phyloP scores from a whole-genome alignment of 2,329 filamentous ascomycete genomes.

The Ceratocystis colombiana region DNA sequence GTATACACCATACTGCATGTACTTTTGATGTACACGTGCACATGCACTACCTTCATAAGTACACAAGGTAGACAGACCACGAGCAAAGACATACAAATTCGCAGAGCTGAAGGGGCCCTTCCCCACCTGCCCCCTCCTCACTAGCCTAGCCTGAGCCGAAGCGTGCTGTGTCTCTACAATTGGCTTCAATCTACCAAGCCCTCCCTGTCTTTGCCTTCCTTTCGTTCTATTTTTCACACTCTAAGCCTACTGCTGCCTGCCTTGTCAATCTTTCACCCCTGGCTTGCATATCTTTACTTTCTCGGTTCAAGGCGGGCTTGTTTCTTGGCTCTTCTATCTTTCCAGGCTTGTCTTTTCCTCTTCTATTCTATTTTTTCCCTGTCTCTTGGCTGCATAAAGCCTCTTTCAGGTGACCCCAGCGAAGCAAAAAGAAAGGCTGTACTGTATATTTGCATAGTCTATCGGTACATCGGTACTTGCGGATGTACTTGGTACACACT shows the following conservation, averaged over 20 bases:
- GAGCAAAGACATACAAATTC: background rate
- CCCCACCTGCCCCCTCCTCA: background rate
- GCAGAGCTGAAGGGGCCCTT: background rate
- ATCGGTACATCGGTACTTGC: background rate
- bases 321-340: constrained; percentile 3
- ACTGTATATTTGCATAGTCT: background rate
- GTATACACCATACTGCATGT: background rate
- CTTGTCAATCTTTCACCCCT: constrained; percentile 20
- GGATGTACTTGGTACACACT: background rate
- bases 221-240: constrained; percentile 28
- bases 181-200: background rate
- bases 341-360: background rate
- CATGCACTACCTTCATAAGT: background rate
- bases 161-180: constrained; percentile 3
- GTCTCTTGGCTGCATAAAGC: constrained; percentile 3
- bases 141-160: constrained; percentile 1
- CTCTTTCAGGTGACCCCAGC: constrained; percentile 11
- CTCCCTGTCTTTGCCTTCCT: constrained; percentile 5
- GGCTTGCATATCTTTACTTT: constrained; percentile 13
- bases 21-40: background rate
- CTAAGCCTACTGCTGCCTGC: background rate
- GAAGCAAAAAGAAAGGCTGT: background rate
- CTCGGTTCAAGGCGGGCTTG: constrained; percentile 21
- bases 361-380: constrained; percentile 5
- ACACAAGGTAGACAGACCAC: background rate